Percentiles rank a stretch among this genome's conserved stretches.
Conservation (phyloP, 1,284 basidiomycete species). For the Fomes fomentarius region DNA sequence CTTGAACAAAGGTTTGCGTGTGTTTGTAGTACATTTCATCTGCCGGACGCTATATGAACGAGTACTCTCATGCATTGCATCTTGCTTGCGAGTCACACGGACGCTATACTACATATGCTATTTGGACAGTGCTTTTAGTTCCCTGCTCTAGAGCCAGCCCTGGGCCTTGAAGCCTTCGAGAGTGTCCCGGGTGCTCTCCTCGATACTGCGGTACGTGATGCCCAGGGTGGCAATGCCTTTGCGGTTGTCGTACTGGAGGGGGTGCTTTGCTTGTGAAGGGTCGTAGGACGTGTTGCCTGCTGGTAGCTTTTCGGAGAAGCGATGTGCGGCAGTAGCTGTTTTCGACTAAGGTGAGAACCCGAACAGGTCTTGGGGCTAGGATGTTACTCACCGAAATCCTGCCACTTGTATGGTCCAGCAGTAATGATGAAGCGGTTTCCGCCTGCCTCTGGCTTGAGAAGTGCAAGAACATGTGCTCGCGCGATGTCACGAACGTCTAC, state of each 20-base stretch:
- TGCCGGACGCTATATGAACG: background rate
- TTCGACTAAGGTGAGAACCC: background rate
- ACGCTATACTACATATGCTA: background rate
- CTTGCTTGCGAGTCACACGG: background rate
- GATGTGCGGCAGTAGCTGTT: conserved; percentile 17
- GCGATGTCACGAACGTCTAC: conserved; percentile 70
- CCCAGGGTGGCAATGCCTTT: conserved; percentile 49
- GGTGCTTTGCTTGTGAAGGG: conserved; percentile 34
- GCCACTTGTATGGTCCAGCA: conserved; percentile 38
- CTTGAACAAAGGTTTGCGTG: background rate
- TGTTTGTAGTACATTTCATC: background rate
- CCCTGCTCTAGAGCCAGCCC: conserved; percentile 17
- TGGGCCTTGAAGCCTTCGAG: conserved; percentile 41
- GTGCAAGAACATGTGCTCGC: conserved; percentile 56
- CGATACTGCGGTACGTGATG: conserved; percentile 47
- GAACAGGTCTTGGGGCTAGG: background rate
- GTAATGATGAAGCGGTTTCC: conserved; percentile 61
- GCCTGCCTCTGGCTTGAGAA: conserved; percentile 56
- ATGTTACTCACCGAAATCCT: conserved; percentile 32
- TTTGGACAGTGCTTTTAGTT: background rate
- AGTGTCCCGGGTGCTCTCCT: conserved; percentile 45
- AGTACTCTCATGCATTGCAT: background rate
- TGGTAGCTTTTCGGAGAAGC: conserved; percentile 23
- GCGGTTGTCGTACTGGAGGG: conserved; percentile 32
- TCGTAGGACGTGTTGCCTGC: conserved; percentile 27